Percentiles rank a stretch among this genome's conserved stretches.
These are phyloP conservation scores for Linderniella brevidens DNA, from an alignment of 257 asterid genomes.

Conservation along the genomic window DNA sequence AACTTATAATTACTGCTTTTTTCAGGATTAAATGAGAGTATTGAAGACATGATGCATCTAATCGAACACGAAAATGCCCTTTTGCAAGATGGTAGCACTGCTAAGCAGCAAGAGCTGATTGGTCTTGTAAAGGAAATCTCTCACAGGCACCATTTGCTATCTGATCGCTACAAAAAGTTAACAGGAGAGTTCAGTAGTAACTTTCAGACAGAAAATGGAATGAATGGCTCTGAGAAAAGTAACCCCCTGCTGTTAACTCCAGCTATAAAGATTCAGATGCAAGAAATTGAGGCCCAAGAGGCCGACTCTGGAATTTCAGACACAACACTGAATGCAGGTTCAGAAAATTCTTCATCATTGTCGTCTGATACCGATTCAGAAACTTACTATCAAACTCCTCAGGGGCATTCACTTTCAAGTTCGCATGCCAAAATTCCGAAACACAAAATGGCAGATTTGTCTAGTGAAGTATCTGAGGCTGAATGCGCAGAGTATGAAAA, in stretches of 20 bases:
- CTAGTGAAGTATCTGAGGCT: slow-evolving; percentile 1
- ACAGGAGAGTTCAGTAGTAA: slow-evolving; percentile 12
- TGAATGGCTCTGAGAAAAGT: slow-evolving; percentile 12
- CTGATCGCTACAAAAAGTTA: slow-evolving; percentile 22
- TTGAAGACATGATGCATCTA: slow-evolving; percentile 30
- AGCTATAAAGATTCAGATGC: slow-evolving; percentile 18
- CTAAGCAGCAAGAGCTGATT: slow-evolving; percentile 23
- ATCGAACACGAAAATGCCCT: slow-evolving; percentile 18
- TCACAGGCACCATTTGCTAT: slow-evolving; percentile 32
- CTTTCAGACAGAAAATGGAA: slow-evolving; percentile 5
- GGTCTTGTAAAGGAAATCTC: slow-evolving; percentile 34
- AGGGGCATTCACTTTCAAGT: slow-evolving; percentile 11
- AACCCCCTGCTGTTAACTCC: slow-evolving; percentile 26
- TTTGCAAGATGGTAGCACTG: slow-evolving; percentile 11
- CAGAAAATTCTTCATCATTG: slow-evolving; percentile 26
- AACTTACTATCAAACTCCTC: slow-evolving; percentile 21
- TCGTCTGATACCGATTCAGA: slow-evolving; percentile 75
- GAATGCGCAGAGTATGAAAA: not conserved
- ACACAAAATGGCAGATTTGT: slow-evolving; percentile 11
- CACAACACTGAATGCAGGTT: slow-evolving; percentile 29
- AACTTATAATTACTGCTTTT: too few species aligned
- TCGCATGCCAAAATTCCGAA: slow-evolving; percentile 13
- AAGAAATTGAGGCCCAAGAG: slow-evolving; percentile 18
- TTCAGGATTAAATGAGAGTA: slow-evolving; percentile 43
- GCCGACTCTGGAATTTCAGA: slow-evolving; percentile 28